Evolutionary conservation across 371 early-diverging fungal genomes (phyloP), one percentile per base, ranked within the genome.

Genomic region (Apophysomyces elegans): DNA sequence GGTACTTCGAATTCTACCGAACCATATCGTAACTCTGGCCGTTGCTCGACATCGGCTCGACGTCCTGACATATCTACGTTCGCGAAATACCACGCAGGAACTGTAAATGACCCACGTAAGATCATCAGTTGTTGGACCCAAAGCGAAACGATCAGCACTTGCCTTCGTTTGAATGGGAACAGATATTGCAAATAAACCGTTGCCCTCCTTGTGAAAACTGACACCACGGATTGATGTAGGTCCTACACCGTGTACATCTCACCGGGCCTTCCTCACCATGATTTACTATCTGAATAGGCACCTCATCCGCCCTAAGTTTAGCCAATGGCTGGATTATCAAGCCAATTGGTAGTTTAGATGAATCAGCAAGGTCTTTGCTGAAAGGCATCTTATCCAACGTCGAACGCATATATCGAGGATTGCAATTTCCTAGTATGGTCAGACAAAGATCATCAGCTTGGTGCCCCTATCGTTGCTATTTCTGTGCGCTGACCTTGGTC

Each of bases 41-140:
- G 87, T 70, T 87, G 84, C 21, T 92, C 89, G 18, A 84, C 70
- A 78, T 99, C 99, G 63, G 91, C 74, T n/a, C 99, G 89, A 47
- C 95, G 85, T 37, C 97, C 97, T 26, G 84, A 88, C 93, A 96
- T 93, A 75, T 99, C 99, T 46, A 96, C 75, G 77, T 97, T 97
- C 71, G 92, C 90, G 73, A 98, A 98, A 77, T 98, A 97, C 69
- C 93, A 92, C 7, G 85, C 74, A 9, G 96, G 93, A 1, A 95
- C 95, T 80, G 60, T 58, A 57, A 32, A 38, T 64, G 7, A 38
- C 12, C n/a, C n/a, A 1, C 18, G n/a, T 39, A 9, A 21, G 9
- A 1, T 36, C 37, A 18, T 56, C 18, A 54, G 36, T 54, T 0
- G 9, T 56, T 56, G 12, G 13, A 16, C 2, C 14, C 18, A 60